phyloP scores from a whole-genome alignment of 2,329 filamentous ascomycete species.

The Rhynchosporium agropyri region DNA sequence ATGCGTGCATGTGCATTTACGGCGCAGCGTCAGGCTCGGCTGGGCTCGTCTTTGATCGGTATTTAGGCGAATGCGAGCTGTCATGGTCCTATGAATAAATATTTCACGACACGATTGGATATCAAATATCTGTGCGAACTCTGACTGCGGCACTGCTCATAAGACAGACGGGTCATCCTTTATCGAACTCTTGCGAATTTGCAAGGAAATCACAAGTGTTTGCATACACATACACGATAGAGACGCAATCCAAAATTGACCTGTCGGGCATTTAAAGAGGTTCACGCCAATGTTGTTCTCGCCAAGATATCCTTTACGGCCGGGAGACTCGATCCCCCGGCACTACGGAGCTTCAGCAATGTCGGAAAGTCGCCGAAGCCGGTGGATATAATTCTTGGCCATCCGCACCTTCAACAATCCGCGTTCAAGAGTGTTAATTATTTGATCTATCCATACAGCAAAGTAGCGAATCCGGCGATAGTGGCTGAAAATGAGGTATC shows the following conservation, averaged over 20 bases:
- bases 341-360: neutral
- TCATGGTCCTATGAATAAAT: neutral
- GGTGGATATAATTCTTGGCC: slow-evolving; percentile 14
- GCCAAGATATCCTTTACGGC: slow-evolving; percentile 13
- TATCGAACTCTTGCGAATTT: neutral
- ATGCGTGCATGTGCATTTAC: neutral
- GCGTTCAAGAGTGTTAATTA: neutral
- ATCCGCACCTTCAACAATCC: neutral
- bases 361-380: slow-evolving; percentile 12
- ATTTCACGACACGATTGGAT: neutral
- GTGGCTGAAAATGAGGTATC: neutral
- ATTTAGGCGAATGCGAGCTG: slow-evolving; percentile 8
- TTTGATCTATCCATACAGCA: neutral
- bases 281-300: neutral
- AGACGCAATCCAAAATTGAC: neutral
- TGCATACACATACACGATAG: neutral
- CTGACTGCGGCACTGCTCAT: neutral
- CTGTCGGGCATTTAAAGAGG: neutral
- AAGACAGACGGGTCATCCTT: slow-evolving; percentile 10
- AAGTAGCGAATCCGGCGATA: slow-evolving; percentile 4
- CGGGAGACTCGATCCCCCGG: neutral
- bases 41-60: neutral
- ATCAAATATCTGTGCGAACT: neutral
- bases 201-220: neutral
- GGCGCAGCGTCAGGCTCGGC: slow-evolving; percentile 2